phyloP scores from a whole-genome alignment of 1,284 basidiomycete species.

The Neonothopanus nambi region DNA sequence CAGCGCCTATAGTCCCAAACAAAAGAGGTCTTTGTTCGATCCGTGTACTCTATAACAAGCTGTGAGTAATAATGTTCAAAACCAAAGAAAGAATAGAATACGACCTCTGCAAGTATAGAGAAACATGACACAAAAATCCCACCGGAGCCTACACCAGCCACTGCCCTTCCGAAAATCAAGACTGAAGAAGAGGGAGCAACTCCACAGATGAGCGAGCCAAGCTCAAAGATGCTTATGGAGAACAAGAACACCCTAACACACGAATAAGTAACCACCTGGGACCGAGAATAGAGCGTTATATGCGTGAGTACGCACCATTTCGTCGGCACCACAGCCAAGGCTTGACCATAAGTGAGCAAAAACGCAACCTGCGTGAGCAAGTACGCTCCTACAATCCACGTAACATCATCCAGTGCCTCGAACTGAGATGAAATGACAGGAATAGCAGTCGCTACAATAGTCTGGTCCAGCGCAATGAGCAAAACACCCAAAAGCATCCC shows the following conservation, averaged over 20 bases:
- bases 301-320: constrained; percentile 30
- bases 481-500: constrained; percentile 9
- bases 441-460: constrained; percentile 34
- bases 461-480: constrained; percentile 38
- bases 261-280: no score
- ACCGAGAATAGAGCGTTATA: no score
- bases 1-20: constrained; percentile 13
- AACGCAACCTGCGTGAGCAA: constrained; percentile 33
- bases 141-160: constrained; percentile 33
- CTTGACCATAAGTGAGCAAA: constrained; percentile 28
- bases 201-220: constrained; percentile 48
- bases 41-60: constrained; percentile 34
- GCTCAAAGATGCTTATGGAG: constrained; percentile 40
- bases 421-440: constrained; percentile 45
- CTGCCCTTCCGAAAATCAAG: constrained; percentile 48
- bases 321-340: constrained; percentile 33
- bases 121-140: constrained; percentile 26
- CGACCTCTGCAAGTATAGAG: constrained; percentile 25
- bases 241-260: constrained; percentile 32
- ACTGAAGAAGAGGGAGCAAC: constrained; percentile 36
- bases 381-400: constrained; percentile 45
- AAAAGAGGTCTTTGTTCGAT: constrained; percentile 12
- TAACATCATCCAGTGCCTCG: constrained; percentile 31
- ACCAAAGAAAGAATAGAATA: background rate
- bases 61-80: constrained; percentile 14